These are phyloP conservation scores for Penicillium rolfsii DNA, from an alignment of 2,329 filamentous ascomycete species.

Conservation along the genomic window DNA sequence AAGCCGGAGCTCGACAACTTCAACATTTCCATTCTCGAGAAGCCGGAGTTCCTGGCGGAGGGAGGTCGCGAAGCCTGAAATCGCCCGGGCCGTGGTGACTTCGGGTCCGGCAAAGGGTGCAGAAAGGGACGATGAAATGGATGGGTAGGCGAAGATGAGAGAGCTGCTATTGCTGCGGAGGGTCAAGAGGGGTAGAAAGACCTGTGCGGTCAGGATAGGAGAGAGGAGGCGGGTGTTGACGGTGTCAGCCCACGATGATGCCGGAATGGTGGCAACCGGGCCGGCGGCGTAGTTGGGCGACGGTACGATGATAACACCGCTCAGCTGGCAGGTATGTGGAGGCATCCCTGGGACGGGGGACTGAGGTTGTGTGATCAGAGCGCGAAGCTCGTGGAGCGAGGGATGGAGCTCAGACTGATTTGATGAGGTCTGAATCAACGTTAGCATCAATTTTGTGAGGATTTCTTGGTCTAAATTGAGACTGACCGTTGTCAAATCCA, in stretches of 20 bases:
- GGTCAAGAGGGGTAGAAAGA: conserved; percentile 79
- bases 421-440: conserved; percentile 58
- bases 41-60: conserved; percentile 77
- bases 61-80: conserved; percentile 83
- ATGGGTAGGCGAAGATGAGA: conserved; percentile 50
- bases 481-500: conserved; percentile 69
- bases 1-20: conserved; percentile 84
- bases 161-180: conserved; percentile 59
- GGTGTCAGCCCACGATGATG: conserved; percentile 82
- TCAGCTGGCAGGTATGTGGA: conserved; percentile 74
- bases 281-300: conserved; percentile 76
- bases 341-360: conserved; percentile 75
- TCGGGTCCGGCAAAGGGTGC: conserved; percentile 67
- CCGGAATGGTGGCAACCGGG: conserved; percentile 81
- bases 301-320: conserved; percentile 81
- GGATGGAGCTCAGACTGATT: conserved; percentile 59
- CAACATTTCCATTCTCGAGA: conserved; percentile 62
- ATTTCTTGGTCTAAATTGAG: not conserved
- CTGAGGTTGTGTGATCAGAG: conserved; percentile 73
- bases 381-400: conserved; percentile 72
- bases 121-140: conserved; percentile 50
- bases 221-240: conserved; percentile 91
- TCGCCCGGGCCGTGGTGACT: conserved; percentile 78
- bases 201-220: conserved; percentile 84
- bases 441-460: not conserved